Base-by-base conservation (phyloP, 2,329 filamentous ascomycete genomes). In the Basipetospora sp. region DNA sequence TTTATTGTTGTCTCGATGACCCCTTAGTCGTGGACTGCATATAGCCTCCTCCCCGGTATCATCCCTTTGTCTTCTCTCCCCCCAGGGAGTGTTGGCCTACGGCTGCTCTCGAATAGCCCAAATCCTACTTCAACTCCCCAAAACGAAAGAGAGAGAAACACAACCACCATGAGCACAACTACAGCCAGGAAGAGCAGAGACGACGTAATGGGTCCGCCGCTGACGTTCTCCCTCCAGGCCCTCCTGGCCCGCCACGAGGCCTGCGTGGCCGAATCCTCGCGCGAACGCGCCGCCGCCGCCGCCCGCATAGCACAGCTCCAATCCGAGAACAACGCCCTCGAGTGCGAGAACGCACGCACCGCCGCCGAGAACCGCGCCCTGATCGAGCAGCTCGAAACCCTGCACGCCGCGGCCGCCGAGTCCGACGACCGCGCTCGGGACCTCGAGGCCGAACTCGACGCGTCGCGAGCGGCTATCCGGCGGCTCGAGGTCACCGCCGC, bases 221-320 rank as follows among this genome's bases (percentile, higher is more conserved):
- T 92, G 60, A 92, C 76, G 38, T 81, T 74, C 59, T 64, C 71
- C 38, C 59, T 80, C 42, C 77, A 96, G 90, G 86, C 86, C 42
- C 69, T 98, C 40, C 74, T 98, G 30, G 76, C 80, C 45, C 80
- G 88, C 50, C 87, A 98, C 71, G 87, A 96, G 65, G 77, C 82
- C 42, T 94, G 93, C 59, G 88, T 94, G 69, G 79, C 79, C 48
- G 85, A 94, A 56, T 85, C 87, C 42, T 86, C 94, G 64, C 75
- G 77, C 48, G 86, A 94, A 55, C 81, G 87, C 43, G 63, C 68
- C 43, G 73, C 78, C 43, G 75, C 94, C 59, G 69, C 73, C 31
- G 58, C 64, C 33, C 81, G 73, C 43, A 86, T 94, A 53, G 77
- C 81, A 48, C 69, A 69, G 45, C n/a, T n/a, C n/a, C n/a, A n/a